Conservation (phyloP, 371 early-diverging fungal species). For the Mucor velutinosus region DNA sequence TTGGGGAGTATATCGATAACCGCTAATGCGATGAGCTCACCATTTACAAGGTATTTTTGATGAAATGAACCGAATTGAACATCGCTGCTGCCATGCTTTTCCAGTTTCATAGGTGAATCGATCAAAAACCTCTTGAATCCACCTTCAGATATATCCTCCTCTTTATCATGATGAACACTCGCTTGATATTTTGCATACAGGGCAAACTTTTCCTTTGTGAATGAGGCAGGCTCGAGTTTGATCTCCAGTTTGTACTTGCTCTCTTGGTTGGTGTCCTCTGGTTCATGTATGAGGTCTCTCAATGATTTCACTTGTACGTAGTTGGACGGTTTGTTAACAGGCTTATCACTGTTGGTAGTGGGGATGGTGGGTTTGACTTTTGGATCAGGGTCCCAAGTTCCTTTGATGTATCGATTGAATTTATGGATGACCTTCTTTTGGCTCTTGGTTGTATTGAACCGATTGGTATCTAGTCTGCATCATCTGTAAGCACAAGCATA, state of each 20-base stretch:
- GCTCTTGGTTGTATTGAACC: constrained; percentile 61
- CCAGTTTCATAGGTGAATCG: constrained; percentile 65
- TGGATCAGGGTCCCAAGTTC: constrained; percentile 34
- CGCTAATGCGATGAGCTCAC: constrained; percentile 79
- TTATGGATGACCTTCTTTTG: constrained; percentile 72
- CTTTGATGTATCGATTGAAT: constrained; percentile 59
- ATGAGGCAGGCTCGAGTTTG: constrained; percentile 65
- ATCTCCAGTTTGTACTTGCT: constrained; percentile 39
- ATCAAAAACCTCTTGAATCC: constrained; percentile 78
- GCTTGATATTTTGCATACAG: constrained; percentile 84
- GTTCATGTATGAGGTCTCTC: constrained; percentile 13
- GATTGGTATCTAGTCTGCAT: constrained; percentile 51
- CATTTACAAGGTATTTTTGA: constrained; percentile 82
- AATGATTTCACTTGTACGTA: constrained; percentile 16
- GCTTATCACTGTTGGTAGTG: background rate
- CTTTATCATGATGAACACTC: constrained; percentile 76
- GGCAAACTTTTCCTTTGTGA: constrained; percentile 71
- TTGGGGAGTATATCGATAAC: constrained; percentile 90
- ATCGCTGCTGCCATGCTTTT: background rate
- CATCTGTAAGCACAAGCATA: background rate
- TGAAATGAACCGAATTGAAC: constrained; percentile 79
- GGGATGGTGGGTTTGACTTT: background rate
- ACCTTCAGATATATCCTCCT: constrained; percentile 45
- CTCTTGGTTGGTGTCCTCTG: constrained; percentile 10
- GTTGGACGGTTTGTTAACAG: constrained; percentile 17